Evolutionary conservation across 2,329 filamentous ascomycete genomes (phyloP), one percentile per base, ranked within the genome.

Genomic region (Blumeriella jaapii): DNA sequence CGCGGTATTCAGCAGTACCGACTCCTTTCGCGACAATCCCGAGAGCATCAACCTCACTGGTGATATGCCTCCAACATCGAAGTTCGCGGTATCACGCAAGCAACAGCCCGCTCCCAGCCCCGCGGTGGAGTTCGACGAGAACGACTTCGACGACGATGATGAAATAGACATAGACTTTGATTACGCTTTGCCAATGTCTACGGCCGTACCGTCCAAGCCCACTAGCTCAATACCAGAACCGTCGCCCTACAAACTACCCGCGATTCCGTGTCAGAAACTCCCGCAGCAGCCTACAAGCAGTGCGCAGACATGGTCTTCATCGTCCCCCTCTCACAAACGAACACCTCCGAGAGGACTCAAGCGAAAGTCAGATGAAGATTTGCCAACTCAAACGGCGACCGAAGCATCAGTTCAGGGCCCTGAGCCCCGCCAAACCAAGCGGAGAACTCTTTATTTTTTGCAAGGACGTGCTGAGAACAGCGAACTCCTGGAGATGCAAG

Each of bases 121-220:
- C 5, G 29, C n/a, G n/a, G n/a, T 46, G 14, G 36, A 40, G 3
- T 38, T 86, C 44, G 72, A 76, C 40, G 82, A 86, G 43, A 78
- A 89, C 48, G 87, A 94, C 53, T 91, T 93, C 47, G 84, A 85
- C 50, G 82, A 89, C 53, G 86, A 94, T 48, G 69, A 78, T 13
- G 72, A 85, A 36, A 64, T 93, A 15, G 82, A 83, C 42, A 59
- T 82, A 13, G 71, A 86, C 43, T 69, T 76, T 33, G 68, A 82
- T 11, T 52, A 47, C 30, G 40, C 49, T 10, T 15, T 50, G 11
- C 48, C 50, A n/a, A 36, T 31, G 15, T 35, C 49, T 27, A 49
- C 48, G 42, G 29, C 45, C 31, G 41, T 48, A 9, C 47, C 48
- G 12, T 44, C 51, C 39, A 67, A 74, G 39, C 74, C 77, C 0